Evolutionary conservation across 2,329 filamentous ascomycete species (phyloP).

Genomic region (Fusarium cicatricum): DNA sequence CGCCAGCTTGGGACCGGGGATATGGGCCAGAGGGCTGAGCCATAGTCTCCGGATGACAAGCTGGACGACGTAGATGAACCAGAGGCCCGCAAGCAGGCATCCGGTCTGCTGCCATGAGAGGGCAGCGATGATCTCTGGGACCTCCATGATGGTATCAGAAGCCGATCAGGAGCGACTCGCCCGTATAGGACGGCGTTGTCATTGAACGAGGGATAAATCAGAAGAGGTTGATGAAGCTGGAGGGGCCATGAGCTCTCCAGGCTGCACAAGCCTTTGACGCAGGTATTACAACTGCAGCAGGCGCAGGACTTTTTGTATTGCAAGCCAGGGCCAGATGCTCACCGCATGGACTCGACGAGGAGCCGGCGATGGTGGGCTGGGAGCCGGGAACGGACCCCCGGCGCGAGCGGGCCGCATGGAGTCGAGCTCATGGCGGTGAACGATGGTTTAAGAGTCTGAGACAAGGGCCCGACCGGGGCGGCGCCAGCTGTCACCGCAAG

Average conservation of each 20-base stretch:
- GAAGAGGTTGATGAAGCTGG: conserved; percentile 14
- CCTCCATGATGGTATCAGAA: conserved; percentile 39
- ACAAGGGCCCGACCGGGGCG: conserved; percentile 30
- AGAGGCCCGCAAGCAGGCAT: conserved; percentile 37
- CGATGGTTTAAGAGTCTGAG: conserved; percentile 26
- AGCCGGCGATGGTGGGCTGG: conserved; percentile 23
- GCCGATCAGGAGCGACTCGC: conserved; percentile 40
- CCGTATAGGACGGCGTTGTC: conserved; percentile 40
- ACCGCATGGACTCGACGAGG: conserved; percentile 29
- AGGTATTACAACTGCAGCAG: no score
- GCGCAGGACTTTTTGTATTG: conserved; percentile 39
- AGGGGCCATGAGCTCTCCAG: conserved; percentile 38
- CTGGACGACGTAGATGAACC: conserved; percentile 42
- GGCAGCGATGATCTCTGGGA: conserved; percentile 33
- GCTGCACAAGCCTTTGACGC: conserved; percentile 36
- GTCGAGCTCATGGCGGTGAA: conserved; percentile 41
- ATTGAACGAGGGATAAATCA: conserved; percentile 34
- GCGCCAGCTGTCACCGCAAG: conserved; percentile 43
- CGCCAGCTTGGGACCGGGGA: conserved; percentile 52
- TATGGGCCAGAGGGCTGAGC: conserved; percentile 50
- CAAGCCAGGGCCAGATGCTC: conserved; percentile 25
- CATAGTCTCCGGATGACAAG: conserved; percentile 46
- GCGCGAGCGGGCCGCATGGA: conserved; percentile 40
- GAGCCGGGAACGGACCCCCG: conserved; percentile 20
- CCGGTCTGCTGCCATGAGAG: conserved; percentile 39